Conservation (phyloP, 1,284 basidiomycete genomes). For the Fomitopsis palustris region DNA sequence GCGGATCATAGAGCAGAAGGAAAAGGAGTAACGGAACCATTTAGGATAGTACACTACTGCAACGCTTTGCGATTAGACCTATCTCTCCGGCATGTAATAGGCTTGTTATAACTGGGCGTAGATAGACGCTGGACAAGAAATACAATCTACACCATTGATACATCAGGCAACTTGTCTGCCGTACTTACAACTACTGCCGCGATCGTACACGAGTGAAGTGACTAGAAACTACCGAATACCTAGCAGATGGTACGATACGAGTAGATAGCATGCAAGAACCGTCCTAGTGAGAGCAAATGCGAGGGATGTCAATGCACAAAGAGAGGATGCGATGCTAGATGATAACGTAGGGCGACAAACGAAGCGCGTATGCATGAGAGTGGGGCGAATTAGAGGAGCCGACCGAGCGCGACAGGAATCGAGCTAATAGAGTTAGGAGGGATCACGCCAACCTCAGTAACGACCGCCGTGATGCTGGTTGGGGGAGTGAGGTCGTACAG, state of each 20-base stretch:
- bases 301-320: conserved; percentile 1
- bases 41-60: neutral
- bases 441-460: conserved; percentile 92
- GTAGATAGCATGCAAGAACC: conserved; percentile 9
- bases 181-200: neutral
- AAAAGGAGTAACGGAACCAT: neutral
- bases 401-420: conserved; percentile 71
- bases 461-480: conserved; percentile 88
- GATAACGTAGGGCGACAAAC: conserved; percentile 6
- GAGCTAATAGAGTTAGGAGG: conserved; percentile 84
- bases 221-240: conserved; percentile 6
- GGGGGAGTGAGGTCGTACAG: conserved; percentile 93
- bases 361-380: conserved; percentile 10
- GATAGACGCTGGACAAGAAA: neutral
- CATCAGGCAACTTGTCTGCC: neutral
- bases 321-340: conserved; percentile 6
- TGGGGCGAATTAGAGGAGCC: conserved; percentile 35
- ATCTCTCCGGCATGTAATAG: neutral
- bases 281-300: conserved; percentile 1
- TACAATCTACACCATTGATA: conserved; percentile 2
- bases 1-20: conserved; percentile 15
- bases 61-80: neutral
- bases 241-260: conserved; percentile 5
- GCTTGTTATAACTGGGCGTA: neutral
- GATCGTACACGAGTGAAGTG: neutral